Conservation (phyloP, 495 filamentous ascomycete genomes). For the Beverwykella pulmonaria region DNA sequence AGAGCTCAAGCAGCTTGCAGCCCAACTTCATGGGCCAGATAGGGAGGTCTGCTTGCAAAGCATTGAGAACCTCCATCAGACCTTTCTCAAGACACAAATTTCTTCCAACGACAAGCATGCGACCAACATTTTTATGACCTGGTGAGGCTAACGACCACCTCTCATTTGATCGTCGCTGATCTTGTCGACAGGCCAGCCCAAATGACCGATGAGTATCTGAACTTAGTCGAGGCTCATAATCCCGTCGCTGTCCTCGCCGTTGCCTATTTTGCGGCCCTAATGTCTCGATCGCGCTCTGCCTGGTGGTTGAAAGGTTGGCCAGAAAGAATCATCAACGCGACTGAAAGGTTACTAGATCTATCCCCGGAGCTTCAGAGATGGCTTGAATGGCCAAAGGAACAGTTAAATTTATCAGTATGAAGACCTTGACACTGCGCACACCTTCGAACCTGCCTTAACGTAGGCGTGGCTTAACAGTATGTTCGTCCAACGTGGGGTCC, state of each 20-base stretch:
- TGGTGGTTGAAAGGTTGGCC: slow-evolving; percentile 20
- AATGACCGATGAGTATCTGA: background rate
- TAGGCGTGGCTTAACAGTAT: no score
- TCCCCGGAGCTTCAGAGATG: slow-evolving; percentile 13
- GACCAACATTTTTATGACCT: background rate
- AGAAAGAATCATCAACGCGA: slow-evolving; percentile 12
- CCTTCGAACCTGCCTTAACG: no score
- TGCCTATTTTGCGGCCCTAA: slow-evolving; percentile 4
- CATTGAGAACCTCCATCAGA: slow-evolving; percentile 15
- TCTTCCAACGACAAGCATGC: slow-evolving; percentile 2
- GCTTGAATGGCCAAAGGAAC: slow-evolving; percentile 13
- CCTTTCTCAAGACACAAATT: background rate
- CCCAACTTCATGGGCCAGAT: background rate
- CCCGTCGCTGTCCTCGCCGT: slow-evolving; percentile 14
- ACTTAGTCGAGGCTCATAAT: slow-evolving; percentile 8
- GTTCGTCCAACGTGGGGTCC: no score
- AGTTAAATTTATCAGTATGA: background rate
- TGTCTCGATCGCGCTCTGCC: background rate
- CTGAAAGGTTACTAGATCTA: background rate
- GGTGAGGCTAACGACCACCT: background rate
- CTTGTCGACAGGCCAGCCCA: background rate
- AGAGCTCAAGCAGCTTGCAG: slow-evolving; percentile 1
- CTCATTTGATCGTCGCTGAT: background rate
- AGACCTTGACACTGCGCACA: no score
- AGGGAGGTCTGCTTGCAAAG: background rate